Percentiles rank a stretch among this genome's conserved stretches.
These are phyloP conservation scores for Pseudoscleropodium purum DNA, from an alignment of 225 moss, liverwort and hornwort species.

Conservation along the genomic window DNA sequence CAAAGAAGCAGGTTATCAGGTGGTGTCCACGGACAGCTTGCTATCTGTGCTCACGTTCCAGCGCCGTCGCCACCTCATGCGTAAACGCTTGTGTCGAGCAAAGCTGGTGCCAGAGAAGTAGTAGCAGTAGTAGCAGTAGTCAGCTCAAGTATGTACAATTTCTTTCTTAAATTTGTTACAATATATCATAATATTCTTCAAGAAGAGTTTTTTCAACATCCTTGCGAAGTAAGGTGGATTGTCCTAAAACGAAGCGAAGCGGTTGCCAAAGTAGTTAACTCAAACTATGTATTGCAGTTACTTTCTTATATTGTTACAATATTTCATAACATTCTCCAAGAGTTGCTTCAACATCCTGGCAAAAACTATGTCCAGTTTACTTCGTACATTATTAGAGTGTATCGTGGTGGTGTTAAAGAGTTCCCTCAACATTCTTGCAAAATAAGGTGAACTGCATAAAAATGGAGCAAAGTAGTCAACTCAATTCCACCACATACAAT, in stretches of 20 bases:
- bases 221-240: background rate
- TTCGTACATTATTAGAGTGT: background rate
- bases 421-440: too few relatives aligned
- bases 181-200: background rate
- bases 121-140: background rate
- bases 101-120: slow-evolving; percentile 17
- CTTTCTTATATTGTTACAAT: background rate
- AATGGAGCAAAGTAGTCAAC: background rate
- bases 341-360: background rate
- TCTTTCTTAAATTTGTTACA: background rate
- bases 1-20: slow-evolving; percentile 62
- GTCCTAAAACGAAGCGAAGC: background rate
- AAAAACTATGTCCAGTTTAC: too few relatives aligned
- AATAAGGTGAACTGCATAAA: too few relatives aligned
- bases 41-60: slow-evolving; percentile 74
- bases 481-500: fast-evolving
- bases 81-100: slow-evolving; percentile 41
- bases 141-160: background rate
- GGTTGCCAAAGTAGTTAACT: background rate
- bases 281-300: background rate
- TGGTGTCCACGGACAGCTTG: slow-evolving; percentile 75
- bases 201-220: background rate
- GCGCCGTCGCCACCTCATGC: slow-evolving; percentile 86
- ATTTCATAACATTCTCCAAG: background rate
- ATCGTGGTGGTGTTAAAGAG: background rate